Evolutionary conservation across 805 yeast genomes (phyloP).

Genomic region (Ogataea neopini): DNA sequence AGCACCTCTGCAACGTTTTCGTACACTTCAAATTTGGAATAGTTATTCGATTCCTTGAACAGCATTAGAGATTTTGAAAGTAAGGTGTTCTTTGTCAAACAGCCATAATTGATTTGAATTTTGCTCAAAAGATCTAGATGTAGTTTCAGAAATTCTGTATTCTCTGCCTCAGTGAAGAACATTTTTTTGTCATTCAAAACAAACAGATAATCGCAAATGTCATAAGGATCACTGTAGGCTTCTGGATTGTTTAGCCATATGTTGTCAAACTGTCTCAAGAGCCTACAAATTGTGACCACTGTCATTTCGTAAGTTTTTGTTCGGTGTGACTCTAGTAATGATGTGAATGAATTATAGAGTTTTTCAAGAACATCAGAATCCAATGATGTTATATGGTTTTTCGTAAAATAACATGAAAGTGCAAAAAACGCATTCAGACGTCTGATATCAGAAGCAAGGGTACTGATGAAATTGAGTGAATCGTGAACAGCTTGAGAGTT

Average conservation of each 20-base stretch:
- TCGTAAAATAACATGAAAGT: slow-evolving; percentile 13
- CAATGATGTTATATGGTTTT: neutral
- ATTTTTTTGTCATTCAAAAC: slow-evolving; percentile 42
- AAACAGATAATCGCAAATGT: slow-evolving; percentile 48
- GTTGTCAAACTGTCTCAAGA: slow-evolving; percentile 31
- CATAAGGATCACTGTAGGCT: slow-evolving; percentile 27
- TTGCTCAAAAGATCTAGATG: slow-evolving; percentile 32
- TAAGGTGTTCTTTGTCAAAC: neutral
- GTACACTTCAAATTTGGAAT: slow-evolving; percentile 26
- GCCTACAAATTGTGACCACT: slow-evolving; percentile 34
- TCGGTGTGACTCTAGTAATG: slow-evolving; percentile 20
- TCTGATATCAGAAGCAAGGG: slow-evolving; percentile 13
- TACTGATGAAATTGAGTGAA: slow-evolving; percentile 12
- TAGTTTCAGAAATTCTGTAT: slow-evolving; percentile 35
- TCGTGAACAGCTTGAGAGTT: slow-evolving; percentile 6
- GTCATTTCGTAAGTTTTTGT: slow-evolving; percentile 43
- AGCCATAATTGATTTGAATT: slow-evolving; percentile 9
- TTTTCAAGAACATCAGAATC: slow-evolving; percentile 9
- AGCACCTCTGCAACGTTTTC: slow-evolving; percentile 15
- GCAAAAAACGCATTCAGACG: slow-evolving; percentile 18
- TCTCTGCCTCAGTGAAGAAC: slow-evolving; percentile 41
- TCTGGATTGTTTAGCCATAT: slow-evolving; percentile 29
- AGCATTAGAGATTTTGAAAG: neutral
- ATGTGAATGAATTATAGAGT: slow-evolving; percentile 16
- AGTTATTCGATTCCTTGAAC: slow-evolving; percentile 23